Conservation (phyloP, 2,329 filamentous ascomycete genomes). For the Ascochyta fabae region DNA sequence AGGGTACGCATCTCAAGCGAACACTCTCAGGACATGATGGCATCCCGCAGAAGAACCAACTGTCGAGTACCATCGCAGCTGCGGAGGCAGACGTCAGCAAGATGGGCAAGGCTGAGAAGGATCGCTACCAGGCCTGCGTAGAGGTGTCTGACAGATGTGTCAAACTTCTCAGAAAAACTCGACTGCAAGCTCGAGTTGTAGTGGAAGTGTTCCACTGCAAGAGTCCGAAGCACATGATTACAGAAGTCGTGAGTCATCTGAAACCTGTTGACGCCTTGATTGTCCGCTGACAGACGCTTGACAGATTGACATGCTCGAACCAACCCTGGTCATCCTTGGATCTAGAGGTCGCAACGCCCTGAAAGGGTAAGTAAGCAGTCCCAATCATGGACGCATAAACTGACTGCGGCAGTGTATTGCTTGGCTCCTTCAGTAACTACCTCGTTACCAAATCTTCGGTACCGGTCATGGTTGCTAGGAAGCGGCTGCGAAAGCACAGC, state of each 20-base stretch:
- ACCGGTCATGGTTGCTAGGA: conserved; percentile 96
- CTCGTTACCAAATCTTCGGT: conserved; percentile 95
- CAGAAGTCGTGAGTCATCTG: conserved; percentile 72
- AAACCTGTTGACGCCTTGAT: conserved; percentile 19
- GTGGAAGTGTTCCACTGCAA: conserved; percentile 99
- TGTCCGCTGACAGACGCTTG: conserved; percentile 32
- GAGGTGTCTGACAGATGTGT: conserved; percentile 84
- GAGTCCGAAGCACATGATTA: conserved; percentile 93
- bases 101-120: conserved; percentile 69
- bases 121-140: conserved; percentile 80
- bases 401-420: conserved; percentile 71
- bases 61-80: conserved; percentile 44
- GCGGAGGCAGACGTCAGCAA: conserved; percentile 47
- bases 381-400: conserved; percentile 17
- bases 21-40: conserved; percentile 60
- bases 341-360: conserved; percentile 89
- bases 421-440: conserved; percentile 97
- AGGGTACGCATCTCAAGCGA: conserved; percentile 75
- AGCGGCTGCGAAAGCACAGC: conserved; percentile 84
- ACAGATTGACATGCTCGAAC: conserved; percentile 85
- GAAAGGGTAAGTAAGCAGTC: conserved; percentile 73
- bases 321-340: conserved; percentile 90
- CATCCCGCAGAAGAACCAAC: conserved; percentile 43
- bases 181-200: conserved; percentile 88
- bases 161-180: conserved; percentile 86